phyloP scores from a whole-genome alignment of 139 green algal genomes.

The Chloropicon primus region DNA sequence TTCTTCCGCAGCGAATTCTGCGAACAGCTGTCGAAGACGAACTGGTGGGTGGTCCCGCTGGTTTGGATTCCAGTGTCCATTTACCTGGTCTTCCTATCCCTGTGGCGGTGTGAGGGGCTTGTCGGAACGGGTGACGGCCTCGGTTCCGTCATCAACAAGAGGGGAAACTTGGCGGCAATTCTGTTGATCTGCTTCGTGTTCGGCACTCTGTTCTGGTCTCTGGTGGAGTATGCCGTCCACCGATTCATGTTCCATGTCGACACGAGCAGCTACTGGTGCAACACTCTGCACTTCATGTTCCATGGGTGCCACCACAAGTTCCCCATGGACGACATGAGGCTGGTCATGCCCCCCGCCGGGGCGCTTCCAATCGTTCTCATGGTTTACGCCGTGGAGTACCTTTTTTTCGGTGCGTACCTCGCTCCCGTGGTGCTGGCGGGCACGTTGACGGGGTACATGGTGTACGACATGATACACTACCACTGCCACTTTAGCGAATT shows the following conservation, averaged over 20 bases:
- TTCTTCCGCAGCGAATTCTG: conserved; percentile 55
- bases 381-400: not conserved
- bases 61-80: conserved; percentile 64
- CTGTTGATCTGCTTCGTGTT: conserved; percentile 5
- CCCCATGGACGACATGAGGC: conserved; percentile 59
- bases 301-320: conserved; percentile 95
- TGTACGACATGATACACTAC: conserved; percentile 85
- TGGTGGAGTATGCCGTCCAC: conserved; percentile 82
- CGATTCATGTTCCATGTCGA: conserved; percentile 76
- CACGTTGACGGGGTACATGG: conserved; percentile 70
- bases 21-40: conserved; percentile 52
- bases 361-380: conserved; percentile 22
- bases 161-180: too few relatives aligned
- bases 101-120: not conserved
- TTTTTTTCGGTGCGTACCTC: not conserved
- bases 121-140: too few relatives aligned
- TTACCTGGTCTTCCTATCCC: not conserved
- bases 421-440: conserved; percentile 45
- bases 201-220: conserved; percentile 62
- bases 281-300: conserved; percentile 82
- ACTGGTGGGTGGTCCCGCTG: conserved; percentile 75
- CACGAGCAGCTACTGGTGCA: conserved; percentile 25
- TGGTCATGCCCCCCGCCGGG: conserved; percentile 83
- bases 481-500: conserved; percentile 21
- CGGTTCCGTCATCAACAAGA: too few relatives aligned